Evolutionary conservation across 768 basidiomycete genomes (phyloP).

Genomic region (Pisolithus tinctorius): DNA sequence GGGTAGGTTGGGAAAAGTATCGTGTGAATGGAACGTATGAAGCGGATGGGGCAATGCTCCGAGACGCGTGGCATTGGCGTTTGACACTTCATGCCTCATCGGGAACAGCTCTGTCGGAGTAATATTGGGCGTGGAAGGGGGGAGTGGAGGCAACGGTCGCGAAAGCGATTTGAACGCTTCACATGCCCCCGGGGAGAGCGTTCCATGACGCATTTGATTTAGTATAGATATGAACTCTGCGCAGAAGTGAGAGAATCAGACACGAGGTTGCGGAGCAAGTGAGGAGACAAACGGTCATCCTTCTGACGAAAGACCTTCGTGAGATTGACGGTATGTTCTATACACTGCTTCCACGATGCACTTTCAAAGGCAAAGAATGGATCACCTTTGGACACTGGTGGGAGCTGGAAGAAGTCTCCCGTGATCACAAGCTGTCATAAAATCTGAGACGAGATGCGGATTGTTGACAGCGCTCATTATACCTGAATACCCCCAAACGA

Average conservation of each 20-base stretch:
- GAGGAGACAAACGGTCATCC: slow-evolving; percentile 44
- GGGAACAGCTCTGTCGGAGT: slow-evolving; percentile 56
- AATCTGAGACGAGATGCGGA: not conserved
- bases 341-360: slow-evolving; percentile 34
- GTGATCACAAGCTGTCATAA: slow-evolving; percentile 39
- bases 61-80: slow-evolving; percentile 53
- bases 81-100: slow-evolving; percentile 60
- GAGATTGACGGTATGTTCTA: slow-evolving; percentile 55
- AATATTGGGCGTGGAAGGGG: slow-evolving; percentile 24
- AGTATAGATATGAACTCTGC: slow-evolving; percentile 64
- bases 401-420: slow-evolving; percentile 56
- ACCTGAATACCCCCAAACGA: slow-evolving; percentile 70
- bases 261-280: not conserved
- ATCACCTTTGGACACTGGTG: slow-evolving; percentile 40
- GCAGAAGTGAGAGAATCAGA: not conserved
- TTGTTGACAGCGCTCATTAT: not conserved
- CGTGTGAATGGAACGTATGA: slow-evolving; percentile 43
- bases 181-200: slow-evolving; percentile 40
- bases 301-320: slow-evolving; percentile 74
- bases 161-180: slow-evolving; percentile 42
- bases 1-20: slow-evolving; percentile 31
- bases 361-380: slow-evolving; percentile 66
- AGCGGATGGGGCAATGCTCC: slow-evolving; percentile 36
- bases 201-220: slow-evolving; percentile 69
- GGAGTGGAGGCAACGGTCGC: slow-evolving; percentile 18